Conservation (phyloP, 345 rosid species). For the Murraya koenigii region DNA sequence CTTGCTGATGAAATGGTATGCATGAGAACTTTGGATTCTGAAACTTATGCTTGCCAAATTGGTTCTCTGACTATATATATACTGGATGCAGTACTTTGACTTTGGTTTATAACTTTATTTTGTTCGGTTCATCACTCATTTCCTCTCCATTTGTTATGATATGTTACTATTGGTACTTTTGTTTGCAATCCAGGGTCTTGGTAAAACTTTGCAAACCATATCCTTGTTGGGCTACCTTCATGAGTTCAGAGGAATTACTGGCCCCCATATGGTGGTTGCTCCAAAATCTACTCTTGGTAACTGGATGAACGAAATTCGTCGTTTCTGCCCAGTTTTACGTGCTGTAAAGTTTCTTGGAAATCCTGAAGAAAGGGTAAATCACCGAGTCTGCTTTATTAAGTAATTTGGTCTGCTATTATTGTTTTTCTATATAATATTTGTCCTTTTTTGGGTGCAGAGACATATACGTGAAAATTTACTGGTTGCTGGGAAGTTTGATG, state of each 20-base stretch:
- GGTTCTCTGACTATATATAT: background rate
- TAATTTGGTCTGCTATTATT: background rate
- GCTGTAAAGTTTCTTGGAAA: conserved; percentile 97
- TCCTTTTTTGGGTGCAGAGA: conserved; percentile 44
- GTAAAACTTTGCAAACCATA: conserved; percentile 96
- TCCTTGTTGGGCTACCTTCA: conserved; percentile 92
- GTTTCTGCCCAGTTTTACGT: conserved; percentile 91
- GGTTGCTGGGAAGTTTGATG: conserved; percentile 97
- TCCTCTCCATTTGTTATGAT: background rate
- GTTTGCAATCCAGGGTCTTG: conserved; percentile 70
- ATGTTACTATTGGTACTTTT: background rate
- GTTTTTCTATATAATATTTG: background rate
- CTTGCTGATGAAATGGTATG: conserved; percentile 96
- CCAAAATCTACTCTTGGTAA: conserved; percentile 99
- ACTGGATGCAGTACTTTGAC: background rate
- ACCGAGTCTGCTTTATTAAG: background rate
- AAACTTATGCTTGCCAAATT: conserved; percentile 1
- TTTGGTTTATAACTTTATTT: background rate
- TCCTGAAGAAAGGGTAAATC: conserved; percentile 93
- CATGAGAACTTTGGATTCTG: background rate
- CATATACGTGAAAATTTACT: conserved; percentile 89
- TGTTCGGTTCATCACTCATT: background rate
- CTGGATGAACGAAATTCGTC: conserved; percentile 99
- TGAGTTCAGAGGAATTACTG: conserved; percentile 91
- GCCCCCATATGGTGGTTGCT: conserved; percentile 99